Evolutionary conservation across 2,329 filamentous ascomycete genomes (phyloP).

Genomic region (Penicillium sp.): DNA sequence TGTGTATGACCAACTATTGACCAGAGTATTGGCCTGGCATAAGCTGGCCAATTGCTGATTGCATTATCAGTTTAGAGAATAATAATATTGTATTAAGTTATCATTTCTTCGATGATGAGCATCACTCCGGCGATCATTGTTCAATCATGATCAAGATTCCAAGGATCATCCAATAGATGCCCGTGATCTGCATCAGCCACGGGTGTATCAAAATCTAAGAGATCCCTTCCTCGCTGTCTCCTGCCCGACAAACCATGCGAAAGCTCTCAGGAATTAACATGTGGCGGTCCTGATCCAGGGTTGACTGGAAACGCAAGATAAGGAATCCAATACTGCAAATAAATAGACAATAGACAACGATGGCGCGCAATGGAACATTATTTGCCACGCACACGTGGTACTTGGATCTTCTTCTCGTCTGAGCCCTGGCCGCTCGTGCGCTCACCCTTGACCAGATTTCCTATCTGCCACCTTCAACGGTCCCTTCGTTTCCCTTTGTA

Average conservation of each 20-base stretch:
- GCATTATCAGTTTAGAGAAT: neutral
- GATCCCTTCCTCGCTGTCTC: neutral
- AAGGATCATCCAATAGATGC: neutral
- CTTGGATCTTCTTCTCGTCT: too few relatives aligned
- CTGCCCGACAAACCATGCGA: neutral
- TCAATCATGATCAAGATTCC: neutral
- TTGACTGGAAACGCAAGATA: neutral
- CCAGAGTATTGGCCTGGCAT: neutral
- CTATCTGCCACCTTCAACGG: neutral
- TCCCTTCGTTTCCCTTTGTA: neutral
- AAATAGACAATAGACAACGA: neutral
- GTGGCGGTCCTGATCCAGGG: neutral
- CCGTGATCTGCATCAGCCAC: neutral
- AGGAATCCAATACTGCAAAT: neutral
- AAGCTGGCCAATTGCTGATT: neutral
- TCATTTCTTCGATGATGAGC: neutral
- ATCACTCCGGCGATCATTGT: neutral
- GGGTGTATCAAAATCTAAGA: neutral
- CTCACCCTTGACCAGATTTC: neutral
- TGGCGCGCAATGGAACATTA: neutral
- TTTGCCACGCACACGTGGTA: neutral
- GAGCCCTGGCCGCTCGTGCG: neutral
- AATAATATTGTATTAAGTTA: neutral
- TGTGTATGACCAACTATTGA: too few relatives aligned
- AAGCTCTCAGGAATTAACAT: neutral